These are phyloP conservation scores for Collariella sp. DNA, from an alignment of 495 filamentous ascomycete species.

Conservation along the genomic window DNA sequence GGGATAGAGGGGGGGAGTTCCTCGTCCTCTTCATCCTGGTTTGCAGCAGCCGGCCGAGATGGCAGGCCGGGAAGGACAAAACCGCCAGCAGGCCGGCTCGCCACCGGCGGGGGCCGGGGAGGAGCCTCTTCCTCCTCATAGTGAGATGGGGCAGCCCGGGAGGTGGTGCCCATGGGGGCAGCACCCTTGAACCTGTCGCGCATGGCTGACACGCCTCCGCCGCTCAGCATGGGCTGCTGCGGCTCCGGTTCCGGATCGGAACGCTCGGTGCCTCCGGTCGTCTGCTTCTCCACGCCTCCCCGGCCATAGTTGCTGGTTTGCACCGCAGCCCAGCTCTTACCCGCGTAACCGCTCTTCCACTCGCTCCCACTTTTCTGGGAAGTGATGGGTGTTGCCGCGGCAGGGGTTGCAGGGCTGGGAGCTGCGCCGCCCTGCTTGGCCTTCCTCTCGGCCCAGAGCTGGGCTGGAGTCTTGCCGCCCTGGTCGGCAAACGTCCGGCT, in stretches of 20 bases:
- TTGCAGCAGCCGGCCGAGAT: slow-evolving; percentile 45
- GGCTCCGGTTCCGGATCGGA: slow-evolving; percentile 30
- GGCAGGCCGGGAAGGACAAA: slow-evolving; percentile 69
- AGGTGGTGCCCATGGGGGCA: slow-evolving; percentile 54
- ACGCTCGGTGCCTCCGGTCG: slow-evolving; percentile 44
- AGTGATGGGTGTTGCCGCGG: slow-evolving; percentile 44
- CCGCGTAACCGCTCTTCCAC: slow-evolving; percentile 84
- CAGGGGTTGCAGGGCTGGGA: slow-evolving; percentile 31
- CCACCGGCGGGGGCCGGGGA: slow-evolving; percentile 52
- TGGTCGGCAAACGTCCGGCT: slow-evolving; percentile 90
- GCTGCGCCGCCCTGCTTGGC: slow-evolving; percentile 59
- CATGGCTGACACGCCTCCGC: slow-evolving; percentile 57
- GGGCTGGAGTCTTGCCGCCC: slow-evolving; percentile 92
- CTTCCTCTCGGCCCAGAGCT: slow-evolving; percentile 96
- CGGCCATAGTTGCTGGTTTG: slow-evolving; percentile 62
- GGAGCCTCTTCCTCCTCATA: slow-evolving; percentile 37
- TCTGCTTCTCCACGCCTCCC: slow-evolving; percentile 50
- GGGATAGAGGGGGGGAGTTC: slow-evolving; percentile 38
- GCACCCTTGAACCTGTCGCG: slow-evolving; percentile 69
- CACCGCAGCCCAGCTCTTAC: slow-evolving; percentile 82
- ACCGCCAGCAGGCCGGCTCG: slow-evolving; percentile 54
- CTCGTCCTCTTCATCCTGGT: slow-evolving; percentile 40
- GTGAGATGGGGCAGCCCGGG: slow-evolving; percentile 31
- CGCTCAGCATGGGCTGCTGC: slow-evolving; percentile 33
- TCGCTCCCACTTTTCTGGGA: slow-evolving; percentile 63